These are phyloP conservation scores for Leccinellum luteum DNA, from an alignment of 768 basidiomycete species.

Conservation along the genomic window DNA sequence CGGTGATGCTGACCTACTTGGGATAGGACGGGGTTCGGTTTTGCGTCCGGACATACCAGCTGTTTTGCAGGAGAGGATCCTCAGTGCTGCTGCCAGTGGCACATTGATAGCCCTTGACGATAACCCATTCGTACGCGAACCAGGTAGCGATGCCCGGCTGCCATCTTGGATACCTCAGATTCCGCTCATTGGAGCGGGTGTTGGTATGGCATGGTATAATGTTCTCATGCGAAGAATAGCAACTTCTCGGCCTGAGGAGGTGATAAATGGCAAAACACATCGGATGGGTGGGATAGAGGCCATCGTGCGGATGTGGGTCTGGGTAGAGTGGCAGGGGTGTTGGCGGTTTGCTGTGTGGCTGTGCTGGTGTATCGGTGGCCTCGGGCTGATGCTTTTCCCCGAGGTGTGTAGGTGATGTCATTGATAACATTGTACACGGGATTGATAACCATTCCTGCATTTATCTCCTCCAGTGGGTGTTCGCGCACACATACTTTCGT, in stretches of 20 bases:
- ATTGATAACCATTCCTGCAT: background rate
- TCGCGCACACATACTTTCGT: background rate
- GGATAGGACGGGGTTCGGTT: slow-evolving; percentile 68
- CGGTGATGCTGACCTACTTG: slow-evolving; percentile 69
- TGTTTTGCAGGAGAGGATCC: slow-evolving; percentile 27
- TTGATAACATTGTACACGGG: background rate
- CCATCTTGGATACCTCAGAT: slow-evolving; percentile 42
- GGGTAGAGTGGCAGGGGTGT: slow-evolving; percentile 26
- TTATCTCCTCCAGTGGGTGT: background rate
- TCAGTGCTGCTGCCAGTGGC: background rate
- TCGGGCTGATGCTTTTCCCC: background rate
- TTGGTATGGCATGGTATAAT: slow-evolving; percentile 64
- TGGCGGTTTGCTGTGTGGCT: slow-evolving; percentile 4
- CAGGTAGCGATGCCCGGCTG: slow-evolving; percentile 23
- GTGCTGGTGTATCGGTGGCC: background rate
- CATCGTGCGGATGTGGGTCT: slow-evolving; percentile 48
- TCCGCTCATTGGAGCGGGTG: slow-evolving; percentile 63
- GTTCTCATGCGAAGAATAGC: slow-evolving; percentile 56
- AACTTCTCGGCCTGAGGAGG: slow-evolving; percentile 5
- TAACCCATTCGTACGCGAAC: slow-evolving; percentile 40
- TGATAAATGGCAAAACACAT: background rate
- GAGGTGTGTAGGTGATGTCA: background rate
- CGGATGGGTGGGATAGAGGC: slow-evolving; percentile 35
- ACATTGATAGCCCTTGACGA: slow-evolving; percentile 20
- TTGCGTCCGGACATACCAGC: slow-evolving; percentile 59